These are phyloP conservation scores for Penicillium sp. DNA, from an alignment of 2,329 filamentous ascomycete species.

Conservation along the genomic window DNA sequence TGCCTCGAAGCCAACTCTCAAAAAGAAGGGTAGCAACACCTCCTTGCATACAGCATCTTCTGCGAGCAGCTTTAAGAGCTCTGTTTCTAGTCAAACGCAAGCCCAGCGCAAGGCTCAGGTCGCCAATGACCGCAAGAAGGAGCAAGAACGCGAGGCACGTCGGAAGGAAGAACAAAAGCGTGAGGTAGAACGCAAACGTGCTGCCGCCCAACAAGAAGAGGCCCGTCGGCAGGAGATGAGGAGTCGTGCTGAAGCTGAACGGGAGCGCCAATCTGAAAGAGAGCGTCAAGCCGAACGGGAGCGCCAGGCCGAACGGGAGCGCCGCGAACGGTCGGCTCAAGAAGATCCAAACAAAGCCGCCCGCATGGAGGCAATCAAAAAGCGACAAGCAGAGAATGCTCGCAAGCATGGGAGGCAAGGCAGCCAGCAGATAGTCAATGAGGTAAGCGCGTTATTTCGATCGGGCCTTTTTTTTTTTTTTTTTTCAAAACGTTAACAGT, in stretches of 20 bases:
- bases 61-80: conserved; percentile 61
- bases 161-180: conserved; percentile 77
- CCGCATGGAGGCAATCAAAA: conserved; percentile 59
- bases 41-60: conserved; percentile 58
- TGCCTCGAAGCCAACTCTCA: conserved; percentile 49
- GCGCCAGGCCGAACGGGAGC: conserved; percentile 31
- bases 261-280: conserved; percentile 5
- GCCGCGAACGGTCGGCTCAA: conserved; percentile 45
- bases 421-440: conserved; percentile 38
- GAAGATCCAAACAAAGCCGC: conserved; percentile 65
- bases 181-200: conserved; percentile 74
- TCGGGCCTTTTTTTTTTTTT: no score
- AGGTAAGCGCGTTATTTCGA: conserved; percentile 31
- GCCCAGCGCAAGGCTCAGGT: conserved; percentile 69
- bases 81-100: conserved; percentile 58
- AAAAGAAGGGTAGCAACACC: conserved; percentile 65
- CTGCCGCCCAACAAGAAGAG: conserved; percentile 58
- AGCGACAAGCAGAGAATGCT: conserved; percentile 48
- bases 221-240: conserved; percentile 60
- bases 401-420: conserved; percentile 47
- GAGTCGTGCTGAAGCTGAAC: conserved; percentile 57
- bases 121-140: conserved; percentile 75
- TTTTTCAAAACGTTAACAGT: conserved; percentile 3
- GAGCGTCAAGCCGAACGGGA: not conserved
- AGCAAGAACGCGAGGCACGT: conserved; percentile 68